Percentiles rank a stretch among this genome's conserved stretches.
phyloP scores from a whole-genome alignment of 257 asterid species.

The Nicotiana tomentosiformis region DNA sequence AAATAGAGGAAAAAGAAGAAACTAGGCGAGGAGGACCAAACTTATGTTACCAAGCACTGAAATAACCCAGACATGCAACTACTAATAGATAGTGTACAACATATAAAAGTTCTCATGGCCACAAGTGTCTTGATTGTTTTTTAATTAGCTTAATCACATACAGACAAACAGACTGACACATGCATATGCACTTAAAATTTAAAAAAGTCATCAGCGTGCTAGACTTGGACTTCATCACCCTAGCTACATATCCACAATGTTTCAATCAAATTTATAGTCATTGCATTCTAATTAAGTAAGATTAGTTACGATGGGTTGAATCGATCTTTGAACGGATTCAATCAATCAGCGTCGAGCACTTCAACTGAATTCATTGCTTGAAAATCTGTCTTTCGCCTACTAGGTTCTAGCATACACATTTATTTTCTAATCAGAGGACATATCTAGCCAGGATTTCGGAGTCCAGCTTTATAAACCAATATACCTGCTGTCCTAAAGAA shows the following conservation, averaged over 20 bases:
- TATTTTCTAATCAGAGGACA: neutral
- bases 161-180: neutral
- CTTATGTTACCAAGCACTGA: neutral
- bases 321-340: neutral
- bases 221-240: neutral
- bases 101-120: neutral
- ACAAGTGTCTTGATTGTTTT: neutral
- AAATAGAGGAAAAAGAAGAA: neutral
- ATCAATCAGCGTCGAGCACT: neutral
- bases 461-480: neutral
- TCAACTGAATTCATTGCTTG: neutral
- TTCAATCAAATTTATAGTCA: neutral
- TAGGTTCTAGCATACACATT: neutral
- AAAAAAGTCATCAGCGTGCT: neutral
- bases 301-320: neutral
- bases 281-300: neutral
- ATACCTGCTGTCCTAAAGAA: neutral
- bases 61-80: neutral
- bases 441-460: neutral
- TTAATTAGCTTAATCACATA: neutral
- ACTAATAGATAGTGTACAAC: neutral
- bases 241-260: neutral
- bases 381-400: neutral
- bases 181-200: neutral
- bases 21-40: neutral